phyloP scores from a whole-genome alignment of 768 basidiomycete genomes.

The Tricholoma sp. region DNA sequence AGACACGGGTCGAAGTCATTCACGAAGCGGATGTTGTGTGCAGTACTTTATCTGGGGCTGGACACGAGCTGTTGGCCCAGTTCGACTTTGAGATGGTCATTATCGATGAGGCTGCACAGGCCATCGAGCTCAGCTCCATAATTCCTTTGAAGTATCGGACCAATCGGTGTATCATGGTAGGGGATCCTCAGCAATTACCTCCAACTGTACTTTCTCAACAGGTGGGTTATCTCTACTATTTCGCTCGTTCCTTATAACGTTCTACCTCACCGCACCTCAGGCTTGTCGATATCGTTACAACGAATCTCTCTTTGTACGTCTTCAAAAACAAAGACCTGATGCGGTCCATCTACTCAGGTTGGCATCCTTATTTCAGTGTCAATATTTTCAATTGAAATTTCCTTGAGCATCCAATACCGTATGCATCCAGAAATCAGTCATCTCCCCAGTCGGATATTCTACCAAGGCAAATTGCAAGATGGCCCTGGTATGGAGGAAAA shows the following conservation, averaged over 20 bases:
- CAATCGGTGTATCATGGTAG: constrained; percentile 86
- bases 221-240: constrained; percentile 19
- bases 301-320: constrained; percentile 87
- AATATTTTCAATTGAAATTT: constrained; percentile 1
- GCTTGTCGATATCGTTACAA: constrained; percentile 74
- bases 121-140: constrained; percentile 89
- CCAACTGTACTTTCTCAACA: constrained; percentile 66
- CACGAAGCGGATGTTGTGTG: constrained; percentile 91
- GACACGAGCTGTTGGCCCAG: constrained; percentile 77
- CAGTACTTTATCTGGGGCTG: constrained; percentile 87
- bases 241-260: neutral
- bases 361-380: constrained; percentile 11
- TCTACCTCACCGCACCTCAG: constrained; percentile 27
- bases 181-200: constrained; percentile 94
- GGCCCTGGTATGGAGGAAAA: constrained; percentile 85
- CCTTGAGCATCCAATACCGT: constrained; percentile 89
- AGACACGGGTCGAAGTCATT: constrained; percentile 69
- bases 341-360: constrained; percentile 90
- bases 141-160: constrained; percentile 91
- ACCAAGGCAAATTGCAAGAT: constrained; percentile 71
- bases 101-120: constrained; percentile 97
- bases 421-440: constrained; percentile 97
- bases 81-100: constrained; percentile 94
- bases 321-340: constrained; percentile 75
- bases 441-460: constrained; percentile 87